Conservation (phyloP, 352 stramenopile species). For the Nothophytophthora sp. region DNA sequence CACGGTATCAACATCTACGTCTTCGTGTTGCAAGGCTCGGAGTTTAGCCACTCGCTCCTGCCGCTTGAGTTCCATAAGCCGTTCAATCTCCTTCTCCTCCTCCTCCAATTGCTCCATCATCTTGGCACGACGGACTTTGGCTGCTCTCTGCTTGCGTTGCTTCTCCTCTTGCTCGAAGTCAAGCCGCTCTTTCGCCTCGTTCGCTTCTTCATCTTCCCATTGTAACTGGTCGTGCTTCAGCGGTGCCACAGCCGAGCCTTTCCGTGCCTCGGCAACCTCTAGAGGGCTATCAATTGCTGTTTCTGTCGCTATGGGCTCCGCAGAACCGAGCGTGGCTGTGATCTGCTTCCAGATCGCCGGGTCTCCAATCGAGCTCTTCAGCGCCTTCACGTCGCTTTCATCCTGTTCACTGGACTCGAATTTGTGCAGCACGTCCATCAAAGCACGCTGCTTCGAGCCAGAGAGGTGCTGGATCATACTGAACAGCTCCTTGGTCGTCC, state of each 20-base stretch:
- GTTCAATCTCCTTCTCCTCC: slow-evolving; percentile 71
- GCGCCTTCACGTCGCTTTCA: slow-evolving; percentile 47
- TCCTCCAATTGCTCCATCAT: slow-evolving; percentile 77
- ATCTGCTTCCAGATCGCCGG: slow-evolving; percentile 79
- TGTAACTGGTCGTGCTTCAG: slow-evolving; percentile 54
- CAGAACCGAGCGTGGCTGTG: slow-evolving; percentile 32
- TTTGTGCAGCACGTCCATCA: slow-evolving; percentile 62
- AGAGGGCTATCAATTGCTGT: neutral
- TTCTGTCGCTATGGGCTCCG: neutral
- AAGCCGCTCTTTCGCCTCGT: slow-evolving; percentile 47
- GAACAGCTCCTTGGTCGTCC: slow-evolving; percentile 64
- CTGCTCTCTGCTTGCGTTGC: slow-evolving; percentile 44
- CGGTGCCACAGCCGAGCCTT: slow-evolving; percentile 4
- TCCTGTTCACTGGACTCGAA: slow-evolving; percentile 60
- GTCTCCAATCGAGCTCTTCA: slow-evolving; percentile 69
- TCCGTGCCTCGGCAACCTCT: neutral
- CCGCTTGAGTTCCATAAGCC: slow-evolving; percentile 62
- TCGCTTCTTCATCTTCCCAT: slow-evolving; percentile 66
- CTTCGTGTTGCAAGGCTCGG: slow-evolving; percentile 40
- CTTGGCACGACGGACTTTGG: slow-evolving; percentile 43
- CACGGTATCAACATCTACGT: slow-evolving; percentile 10
- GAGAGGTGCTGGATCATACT: slow-evolving; percentile 72
- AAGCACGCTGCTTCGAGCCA: slow-evolving; percentile 57
- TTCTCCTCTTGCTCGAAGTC: slow-evolving; percentile 53
- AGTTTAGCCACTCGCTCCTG: slow-evolving; percentile 61